A percentile compares a stretch with the other conserved stretches of the same genome.
Conservation (phyloP, 768 basidiomycete species). For the Amanita polypyramis region DNA sequence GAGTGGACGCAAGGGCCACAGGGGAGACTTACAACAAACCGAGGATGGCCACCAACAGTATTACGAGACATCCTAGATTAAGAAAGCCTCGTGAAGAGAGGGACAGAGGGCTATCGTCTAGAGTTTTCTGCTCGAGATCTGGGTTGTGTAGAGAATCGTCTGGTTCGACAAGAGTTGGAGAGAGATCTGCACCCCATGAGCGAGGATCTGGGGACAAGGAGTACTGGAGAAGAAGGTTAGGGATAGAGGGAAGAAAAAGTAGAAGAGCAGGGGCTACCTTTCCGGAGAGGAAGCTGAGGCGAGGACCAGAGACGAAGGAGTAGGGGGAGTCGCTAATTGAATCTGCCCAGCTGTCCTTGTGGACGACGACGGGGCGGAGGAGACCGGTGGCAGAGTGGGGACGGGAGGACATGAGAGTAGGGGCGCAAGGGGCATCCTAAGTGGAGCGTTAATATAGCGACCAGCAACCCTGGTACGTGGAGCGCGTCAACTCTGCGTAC, state of each 20-base stretch:
- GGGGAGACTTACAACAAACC: conserved; percentile 49
- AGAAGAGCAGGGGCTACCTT: conserved; percentile 22
- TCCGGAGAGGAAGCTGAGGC: conserved; percentile 32
- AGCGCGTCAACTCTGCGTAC: not conserved
- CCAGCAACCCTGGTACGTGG: not conserved
- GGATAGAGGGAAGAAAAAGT: not conserved
- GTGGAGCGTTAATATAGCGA: not conserved
- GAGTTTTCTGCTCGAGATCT: conserved; percentile 21
- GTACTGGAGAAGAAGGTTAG: conserved; percentile 29
- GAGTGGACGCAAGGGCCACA: not conserved
- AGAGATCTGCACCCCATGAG: conserved; percentile 54
- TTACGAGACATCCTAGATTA: conserved; percentile 61
- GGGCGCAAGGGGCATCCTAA: conserved; percentile 6
- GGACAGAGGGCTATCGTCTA: conserved; percentile 26
- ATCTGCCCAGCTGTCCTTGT: conserved; percentile 33
- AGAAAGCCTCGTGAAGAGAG: conserved; percentile 53
- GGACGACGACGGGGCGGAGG: conserved; percentile 23
- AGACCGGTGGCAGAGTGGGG: conserved; percentile 21
- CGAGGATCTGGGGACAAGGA: conserved; percentile 56
- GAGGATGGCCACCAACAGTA: conserved; percentile 38
- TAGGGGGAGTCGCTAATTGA: conserved; percentile 25
- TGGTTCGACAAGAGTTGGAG: conserved; percentile 42
- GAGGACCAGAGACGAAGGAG: conserved; percentile 29
- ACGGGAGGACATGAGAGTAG: conserved; percentile 20
- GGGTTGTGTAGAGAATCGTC: conserved; percentile 74